Evolutionary conservation across 2,329 filamentous ascomycete genomes (phyloP).

Genomic region (Coleophoma cylindrospora): DNA sequence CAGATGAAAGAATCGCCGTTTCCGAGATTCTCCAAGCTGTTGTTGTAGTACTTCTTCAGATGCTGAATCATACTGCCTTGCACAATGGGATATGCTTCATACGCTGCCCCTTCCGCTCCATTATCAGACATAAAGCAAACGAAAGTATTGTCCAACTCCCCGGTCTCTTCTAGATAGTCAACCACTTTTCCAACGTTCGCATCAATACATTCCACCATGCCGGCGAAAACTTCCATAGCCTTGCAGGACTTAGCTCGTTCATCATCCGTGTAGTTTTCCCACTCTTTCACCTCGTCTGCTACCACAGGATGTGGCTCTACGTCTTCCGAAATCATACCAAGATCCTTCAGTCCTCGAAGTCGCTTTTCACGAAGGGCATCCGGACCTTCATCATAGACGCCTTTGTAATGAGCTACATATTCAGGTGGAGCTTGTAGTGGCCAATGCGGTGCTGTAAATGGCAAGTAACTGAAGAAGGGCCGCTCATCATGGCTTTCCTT

Average conservation of each 20-base stretch:
- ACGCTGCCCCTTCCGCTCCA: constrained; percentile 52
- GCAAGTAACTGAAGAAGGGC: constrained; percentile 44
- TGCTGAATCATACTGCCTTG: constrained; percentile 47
- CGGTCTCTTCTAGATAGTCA: constrained; percentile 47
- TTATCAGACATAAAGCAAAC: constrained; percentile 60
- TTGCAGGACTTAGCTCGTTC: constrained; percentile 41
- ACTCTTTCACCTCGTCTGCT: constrained; percentile 41
- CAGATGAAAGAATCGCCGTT: constrained; percentile 52
- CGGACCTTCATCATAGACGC: constrained; percentile 54
- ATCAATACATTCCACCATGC: constrained; percentile 60
- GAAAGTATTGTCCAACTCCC: constrained; percentile 58
- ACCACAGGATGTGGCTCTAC: constrained; percentile 46
- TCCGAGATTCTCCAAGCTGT: constrained; percentile 51
- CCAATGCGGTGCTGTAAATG: constrained; percentile 49
- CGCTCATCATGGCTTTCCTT: constrained; percentile 12
- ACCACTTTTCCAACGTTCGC: constrained; percentile 53
- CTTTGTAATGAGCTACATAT: constrained; percentile 33
- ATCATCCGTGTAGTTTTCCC: constrained; percentile 40
- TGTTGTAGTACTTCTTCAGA: constrained; percentile 52
- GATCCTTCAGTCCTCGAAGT: constrained; percentile 48
- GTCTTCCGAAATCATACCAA: constrained; percentile 47
- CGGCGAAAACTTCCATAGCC: constrained; percentile 58
- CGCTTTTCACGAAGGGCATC: constrained; percentile 47
- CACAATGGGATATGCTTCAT: constrained; percentile 53
- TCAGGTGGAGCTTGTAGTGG: constrained; percentile 40